phyloP scores from a whole-genome alignment of 2,329 filamentous ascomycete species.

The Chrysoporthe austroafricana region DNA sequence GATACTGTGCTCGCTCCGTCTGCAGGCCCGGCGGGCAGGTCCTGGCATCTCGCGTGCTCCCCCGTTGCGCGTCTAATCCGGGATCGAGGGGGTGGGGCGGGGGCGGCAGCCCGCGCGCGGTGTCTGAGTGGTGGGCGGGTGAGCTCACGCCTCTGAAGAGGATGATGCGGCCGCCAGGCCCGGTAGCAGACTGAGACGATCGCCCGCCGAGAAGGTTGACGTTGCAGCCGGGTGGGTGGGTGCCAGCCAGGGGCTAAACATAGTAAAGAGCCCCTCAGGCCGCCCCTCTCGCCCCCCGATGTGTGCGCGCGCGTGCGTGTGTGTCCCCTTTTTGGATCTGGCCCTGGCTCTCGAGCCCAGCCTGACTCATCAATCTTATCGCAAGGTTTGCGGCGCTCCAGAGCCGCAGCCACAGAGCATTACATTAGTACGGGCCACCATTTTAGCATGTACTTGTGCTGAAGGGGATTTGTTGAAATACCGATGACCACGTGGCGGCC shows the following conservation, averaged over 20 bases:
- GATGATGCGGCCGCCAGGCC: slow-evolving; percentile 8
- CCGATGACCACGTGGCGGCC: too few species aligned
- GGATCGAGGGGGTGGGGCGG: background rate
- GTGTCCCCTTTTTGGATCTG: background rate
- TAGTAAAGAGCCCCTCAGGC: background rate
- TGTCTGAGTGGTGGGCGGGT: background rate
- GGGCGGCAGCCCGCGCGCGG: background rate
- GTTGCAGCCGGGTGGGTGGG: background rate
- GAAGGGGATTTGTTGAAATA: too few species aligned
- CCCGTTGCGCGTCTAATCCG: background rate
- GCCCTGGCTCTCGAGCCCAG: background rate
- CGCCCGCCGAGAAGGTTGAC: background rate
- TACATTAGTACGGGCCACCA: too few species aligned
- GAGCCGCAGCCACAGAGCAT: too few species aligned
- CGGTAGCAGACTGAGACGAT: background rate
- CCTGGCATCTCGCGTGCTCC: background rate
- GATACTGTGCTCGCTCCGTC: background rate
- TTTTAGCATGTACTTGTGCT: too few species aligned
- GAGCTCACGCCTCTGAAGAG: background rate
- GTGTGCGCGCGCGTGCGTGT: too few species aligned
- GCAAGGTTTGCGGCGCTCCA: background rate
- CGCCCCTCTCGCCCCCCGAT: too few species aligned
- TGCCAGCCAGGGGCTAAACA: background rate
- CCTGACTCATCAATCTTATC: background rate
- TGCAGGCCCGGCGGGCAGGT: background rate